Conservation (phyloP, 352 stramenopile species). For the Phytophthora pistaciae region DNA sequence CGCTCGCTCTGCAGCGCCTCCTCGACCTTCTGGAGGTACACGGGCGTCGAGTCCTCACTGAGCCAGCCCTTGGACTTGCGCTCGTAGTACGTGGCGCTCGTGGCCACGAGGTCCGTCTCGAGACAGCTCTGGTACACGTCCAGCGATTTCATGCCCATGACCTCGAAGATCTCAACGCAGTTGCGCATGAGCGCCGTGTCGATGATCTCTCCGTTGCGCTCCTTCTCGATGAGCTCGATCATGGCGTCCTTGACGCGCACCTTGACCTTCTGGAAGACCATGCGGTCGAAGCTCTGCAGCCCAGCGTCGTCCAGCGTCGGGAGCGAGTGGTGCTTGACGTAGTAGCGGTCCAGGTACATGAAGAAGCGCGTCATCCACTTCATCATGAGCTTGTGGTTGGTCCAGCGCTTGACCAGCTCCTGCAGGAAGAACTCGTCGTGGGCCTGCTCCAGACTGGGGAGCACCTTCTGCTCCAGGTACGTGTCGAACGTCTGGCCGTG, state of each 20-base stretch:
- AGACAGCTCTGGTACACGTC: slow-evolving; percentile 98
- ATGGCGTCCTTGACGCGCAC: slow-evolving; percentile 90
- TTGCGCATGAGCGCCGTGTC: slow-evolving; percentile 97
- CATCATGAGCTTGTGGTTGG: slow-evolving; percentile 99
- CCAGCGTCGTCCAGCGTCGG: slow-evolving; percentile 95
- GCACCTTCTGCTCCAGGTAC: slow-evolving; percentile 92
- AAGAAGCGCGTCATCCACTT: slow-evolving; percentile 99
- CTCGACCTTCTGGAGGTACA: slow-evolving; percentile 98
- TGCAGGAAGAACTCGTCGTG: slow-evolving; percentile 96
- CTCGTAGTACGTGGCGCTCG: slow-evolving; percentile 96
- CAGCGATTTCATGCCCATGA: slow-evolving; percentile 97
- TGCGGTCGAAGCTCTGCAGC: slow-evolving; percentile 83
- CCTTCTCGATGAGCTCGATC: slow-evolving; percentile 97
- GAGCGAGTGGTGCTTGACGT: slow-evolving; percentile 98
- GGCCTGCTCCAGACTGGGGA: slow-evolving; percentile 88
- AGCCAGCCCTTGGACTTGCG: slow-evolving; percentile 98
- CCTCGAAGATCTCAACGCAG: slow-evolving; percentile 98
- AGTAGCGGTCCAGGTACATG: slow-evolving; percentile 99
- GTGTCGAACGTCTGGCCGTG: slow-evolving; percentile 93
- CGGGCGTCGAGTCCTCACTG: slow-evolving; percentile 96
- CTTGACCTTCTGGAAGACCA: slow-evolving; percentile 90
- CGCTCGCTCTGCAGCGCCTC: slow-evolving; percentile 84
- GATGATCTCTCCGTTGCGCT: slow-evolving; percentile 98
- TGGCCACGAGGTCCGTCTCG: slow-evolving; percentile 94
- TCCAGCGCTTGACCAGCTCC: slow-evolving; percentile 97